phyloP scores from a whole-genome alignment of 768 basidiomycete species.

The Trametes elegans region DNA sequence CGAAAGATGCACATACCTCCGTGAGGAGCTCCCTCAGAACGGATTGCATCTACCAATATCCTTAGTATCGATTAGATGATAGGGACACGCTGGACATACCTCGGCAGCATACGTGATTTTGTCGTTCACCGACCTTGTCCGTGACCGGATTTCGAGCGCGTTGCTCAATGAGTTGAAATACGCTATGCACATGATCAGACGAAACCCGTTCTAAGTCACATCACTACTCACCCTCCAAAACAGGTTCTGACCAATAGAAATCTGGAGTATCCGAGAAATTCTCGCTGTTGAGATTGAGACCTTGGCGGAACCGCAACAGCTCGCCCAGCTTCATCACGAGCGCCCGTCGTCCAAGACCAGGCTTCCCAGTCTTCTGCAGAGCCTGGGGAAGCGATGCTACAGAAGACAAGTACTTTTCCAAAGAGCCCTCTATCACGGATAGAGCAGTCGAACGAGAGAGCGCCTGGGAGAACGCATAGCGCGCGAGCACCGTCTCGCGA shows the following conservation, averaged over 20 bases:
- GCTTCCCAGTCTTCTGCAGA: conserved; percentile 76
- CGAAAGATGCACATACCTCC: conserved; percentile 48
- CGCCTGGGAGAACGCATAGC: conserved; percentile 91
- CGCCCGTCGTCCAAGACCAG: conserved; percentile 74
- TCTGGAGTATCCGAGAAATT: conserved; percentile 89
- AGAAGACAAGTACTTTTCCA: conserved; percentile 81
- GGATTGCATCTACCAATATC: conserved; percentile 63
- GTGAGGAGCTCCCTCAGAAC: conserved; percentile 86
- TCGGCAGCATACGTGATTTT: conserved; percentile 92
- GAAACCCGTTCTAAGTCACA: too few species aligned
- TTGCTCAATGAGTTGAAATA: conserved; percentile 83
- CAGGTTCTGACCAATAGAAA: conserved; percentile 94
- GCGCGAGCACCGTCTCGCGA: conserved; percentile 70
- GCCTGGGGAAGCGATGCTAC: conserved; percentile 78
- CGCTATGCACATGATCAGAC: conserved; percentile 36
- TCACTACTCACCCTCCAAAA: conserved; percentile 65
- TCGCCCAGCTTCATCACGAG: conserved; percentile 92
- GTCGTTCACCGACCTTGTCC: conserved; percentile 82
- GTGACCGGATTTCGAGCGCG: conserved; percentile 82
- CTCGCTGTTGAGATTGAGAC: conserved; percentile 84
- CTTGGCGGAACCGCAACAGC: conserved; percentile 89
- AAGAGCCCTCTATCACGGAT: conserved; percentile 79
- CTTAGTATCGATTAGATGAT: background rate
- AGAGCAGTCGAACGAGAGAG: conserved; percentile 86
- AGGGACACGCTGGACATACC: conserved; percentile 33